These are phyloP conservation scores for Pisolithus sp. DNA, from an alignment of 768 basidiomycete genomes.

Conservation along the genomic window DNA sequence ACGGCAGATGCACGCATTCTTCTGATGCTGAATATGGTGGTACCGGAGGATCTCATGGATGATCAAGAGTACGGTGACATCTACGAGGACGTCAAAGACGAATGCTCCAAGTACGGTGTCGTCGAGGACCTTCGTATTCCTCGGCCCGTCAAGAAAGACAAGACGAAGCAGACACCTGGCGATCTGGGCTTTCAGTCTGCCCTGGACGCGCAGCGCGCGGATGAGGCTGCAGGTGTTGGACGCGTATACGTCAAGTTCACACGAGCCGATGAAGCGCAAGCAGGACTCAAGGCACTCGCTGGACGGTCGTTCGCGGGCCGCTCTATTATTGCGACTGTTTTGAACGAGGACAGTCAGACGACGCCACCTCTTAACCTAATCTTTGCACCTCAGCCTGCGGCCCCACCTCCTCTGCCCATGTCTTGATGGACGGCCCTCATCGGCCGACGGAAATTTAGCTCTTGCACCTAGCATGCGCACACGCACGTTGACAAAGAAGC, in stretches of 20 bases:
- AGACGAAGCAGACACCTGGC: slow-evolving; percentile 65
- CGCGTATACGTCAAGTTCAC: slow-evolving; percentile 90
- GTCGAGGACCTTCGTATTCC: slow-evolving; percentile 88
- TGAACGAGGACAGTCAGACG: slow-evolving; percentile 79
- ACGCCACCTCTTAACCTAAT: slow-evolving; percentile 77
- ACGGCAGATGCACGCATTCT: slow-evolving; percentile 71
- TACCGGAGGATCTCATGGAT: slow-evolving; percentile 80
- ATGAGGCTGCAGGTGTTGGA: slow-evolving; percentile 91
- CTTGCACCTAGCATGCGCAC: not conserved
- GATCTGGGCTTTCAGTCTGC: slow-evolving; percentile 54
- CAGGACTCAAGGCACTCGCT: slow-evolving; percentile 80
- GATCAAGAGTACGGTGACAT: slow-evolving; percentile 93
- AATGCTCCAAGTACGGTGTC: slow-evolving; percentile 72
- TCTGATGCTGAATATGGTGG: slow-evolving; percentile 99
- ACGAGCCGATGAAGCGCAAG: slow-evolving; percentile 52
- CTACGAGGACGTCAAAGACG: slow-evolving; percentile 89
- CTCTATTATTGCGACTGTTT: slow-evolving; percentile 79
- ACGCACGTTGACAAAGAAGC: not conserved
- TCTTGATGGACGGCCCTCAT: slow-evolving; percentile 9
- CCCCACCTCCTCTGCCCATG: slow-evolving; percentile 67
- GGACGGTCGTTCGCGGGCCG: slow-evolving; percentile 84
- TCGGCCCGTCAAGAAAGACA: slow-evolving; percentile 81
- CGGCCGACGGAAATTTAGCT: not conserved
- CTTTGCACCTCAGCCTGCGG: slow-evolving; percentile 79
- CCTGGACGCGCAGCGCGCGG: slow-evolving; percentile 62